Conservation (phyloP, 2,329 filamentous ascomycete species). For the Curvularia spicifera region DNA sequence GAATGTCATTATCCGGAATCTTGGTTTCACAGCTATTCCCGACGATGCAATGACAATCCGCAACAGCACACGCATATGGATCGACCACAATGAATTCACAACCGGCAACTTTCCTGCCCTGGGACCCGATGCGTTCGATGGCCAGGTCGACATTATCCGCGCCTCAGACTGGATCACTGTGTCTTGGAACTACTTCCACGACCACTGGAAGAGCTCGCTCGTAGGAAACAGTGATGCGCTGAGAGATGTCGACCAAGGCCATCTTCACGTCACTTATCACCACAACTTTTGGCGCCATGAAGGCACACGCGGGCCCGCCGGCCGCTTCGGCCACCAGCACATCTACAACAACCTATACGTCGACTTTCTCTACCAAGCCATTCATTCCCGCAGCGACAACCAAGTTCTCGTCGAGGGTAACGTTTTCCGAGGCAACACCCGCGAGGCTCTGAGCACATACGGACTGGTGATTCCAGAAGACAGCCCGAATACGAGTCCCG, state of each 20-base stretch:
- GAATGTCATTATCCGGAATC: conserved; percentile 70
- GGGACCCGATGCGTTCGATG: conserved; percentile 71
- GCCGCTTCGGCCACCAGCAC: conserved; percentile 72
- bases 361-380: conserved; percentile 49
- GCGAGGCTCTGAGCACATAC: conserved; percentile 60
- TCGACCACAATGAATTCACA: conserved; percentile 71
- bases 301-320: conserved; percentile 66
- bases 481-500: conserved; percentile 60
- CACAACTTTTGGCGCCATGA: conserved; percentile 72
- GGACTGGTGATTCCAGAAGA: conserved; percentile 63
- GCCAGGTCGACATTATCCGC: conserved; percentile 68
- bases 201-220: conserved; percentile 68
- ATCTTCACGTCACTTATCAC: conserved; percentile 69
- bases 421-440: conserved; percentile 57
- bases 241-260: conserved; percentile 63
- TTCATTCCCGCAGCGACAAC: conserved; percentile 55
- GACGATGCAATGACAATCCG: conserved; percentile 68
- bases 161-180: conserved; percentile 68
- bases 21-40: conserved; percentile 64
- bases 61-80: conserved; percentile 63
- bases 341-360: conserved; percentile 61
- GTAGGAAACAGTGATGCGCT: conserved; percentile 67
- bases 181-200: conserved; percentile 59
- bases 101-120: conserved; percentile 61
- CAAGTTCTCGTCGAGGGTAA: conserved; percentile 55